These are phyloP conservation scores for Phaseolus coccineus DNA, from an alignment of 331 rosid species.

Conservation along the genomic window DNA sequence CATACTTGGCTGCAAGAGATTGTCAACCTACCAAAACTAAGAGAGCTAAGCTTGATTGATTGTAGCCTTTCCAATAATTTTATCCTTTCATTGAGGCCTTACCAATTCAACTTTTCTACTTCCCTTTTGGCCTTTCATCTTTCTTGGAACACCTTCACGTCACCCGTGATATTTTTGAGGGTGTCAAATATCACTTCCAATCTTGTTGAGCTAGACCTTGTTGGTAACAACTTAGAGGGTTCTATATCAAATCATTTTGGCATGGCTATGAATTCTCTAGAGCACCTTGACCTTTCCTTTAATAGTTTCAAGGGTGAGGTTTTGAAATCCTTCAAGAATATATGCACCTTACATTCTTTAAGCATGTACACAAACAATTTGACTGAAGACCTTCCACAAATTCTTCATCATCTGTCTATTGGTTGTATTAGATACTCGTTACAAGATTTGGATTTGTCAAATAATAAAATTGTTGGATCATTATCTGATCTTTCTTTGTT, in stretches of 20 bases:
- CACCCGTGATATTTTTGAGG: no score
- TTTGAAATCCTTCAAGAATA: not conserved
- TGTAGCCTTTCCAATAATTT: no score
- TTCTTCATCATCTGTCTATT: no score
- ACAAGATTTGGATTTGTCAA: not conserved
- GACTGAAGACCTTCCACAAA: no score
- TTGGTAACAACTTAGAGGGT: not conserved
- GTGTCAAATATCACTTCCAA: not conserved
- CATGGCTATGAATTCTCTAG: not conserved
- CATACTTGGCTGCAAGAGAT: no score
- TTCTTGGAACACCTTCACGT: no score
- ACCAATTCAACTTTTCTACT: no score
- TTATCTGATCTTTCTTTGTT: not conserved
- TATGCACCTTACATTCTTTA: not conserved
- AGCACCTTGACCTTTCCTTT: not conserved
- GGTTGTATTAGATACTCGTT: not conserved
- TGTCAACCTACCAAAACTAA: no score
- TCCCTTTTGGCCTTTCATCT: no score
- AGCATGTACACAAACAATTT: rapidly evolving
- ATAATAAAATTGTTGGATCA: not conserved
- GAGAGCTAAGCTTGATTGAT: no score
- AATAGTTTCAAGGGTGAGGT: not conserved
- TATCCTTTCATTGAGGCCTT: no score
- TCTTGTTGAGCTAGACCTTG: constrained; percentile 29
- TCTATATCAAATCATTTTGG: not conserved